Conservation (phyloP, 805 yeast species). For the Wickerhamomyces xylosicus region DNA sequence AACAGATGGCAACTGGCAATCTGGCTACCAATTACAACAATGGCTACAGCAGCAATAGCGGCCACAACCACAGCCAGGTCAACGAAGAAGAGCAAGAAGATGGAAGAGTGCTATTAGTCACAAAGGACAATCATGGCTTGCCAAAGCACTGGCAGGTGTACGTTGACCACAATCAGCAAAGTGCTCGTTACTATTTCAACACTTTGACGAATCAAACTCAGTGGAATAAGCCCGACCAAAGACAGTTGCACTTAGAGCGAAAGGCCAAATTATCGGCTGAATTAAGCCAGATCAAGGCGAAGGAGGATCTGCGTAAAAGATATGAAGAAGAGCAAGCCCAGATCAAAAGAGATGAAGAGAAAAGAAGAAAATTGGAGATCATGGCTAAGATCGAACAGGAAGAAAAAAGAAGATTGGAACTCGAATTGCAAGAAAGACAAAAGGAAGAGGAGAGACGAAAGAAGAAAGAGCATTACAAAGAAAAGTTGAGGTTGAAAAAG, state of each 20-base stretch:
- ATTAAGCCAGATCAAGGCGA: constrained; percentile 9
- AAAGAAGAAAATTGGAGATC: constrained; percentile 19
- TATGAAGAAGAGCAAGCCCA: constrained; percentile 21
- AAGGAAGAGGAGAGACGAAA: constrained; percentile 7
- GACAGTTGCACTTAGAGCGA: not conserved
- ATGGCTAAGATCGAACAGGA: constrained; percentile 28
- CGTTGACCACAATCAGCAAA: constrained; percentile 36
- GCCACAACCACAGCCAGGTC: too few relatives aligned
- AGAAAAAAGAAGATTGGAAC: constrained; percentile 19
- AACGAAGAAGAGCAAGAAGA: not conserved
- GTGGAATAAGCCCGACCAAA: constrained; percentile 47
- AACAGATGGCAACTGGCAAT: too few relatives aligned
- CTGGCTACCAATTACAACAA: too few relatives aligned
- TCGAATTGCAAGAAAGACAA: constrained; percentile 11
- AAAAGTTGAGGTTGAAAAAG: constrained; percentile 10
- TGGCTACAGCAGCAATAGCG: too few relatives aligned
- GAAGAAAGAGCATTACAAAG: constrained; percentile 26
- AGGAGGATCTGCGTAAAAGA: constrained; percentile 21
- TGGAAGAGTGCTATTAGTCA: constrained; percentile 1
- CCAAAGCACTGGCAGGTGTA: constrained; percentile 46
- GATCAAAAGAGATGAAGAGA: constrained; percentile 15
- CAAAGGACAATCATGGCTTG: constrained; percentile 6
- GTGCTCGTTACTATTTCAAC: constrained; percentile 39
- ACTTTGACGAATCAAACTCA: constrained; percentile 30
- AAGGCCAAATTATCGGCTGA: constrained; percentile 6